Evolutionary conservation across 116 monocot genomes (phyloP).

Genomic region (Iris pallida): DNA sequence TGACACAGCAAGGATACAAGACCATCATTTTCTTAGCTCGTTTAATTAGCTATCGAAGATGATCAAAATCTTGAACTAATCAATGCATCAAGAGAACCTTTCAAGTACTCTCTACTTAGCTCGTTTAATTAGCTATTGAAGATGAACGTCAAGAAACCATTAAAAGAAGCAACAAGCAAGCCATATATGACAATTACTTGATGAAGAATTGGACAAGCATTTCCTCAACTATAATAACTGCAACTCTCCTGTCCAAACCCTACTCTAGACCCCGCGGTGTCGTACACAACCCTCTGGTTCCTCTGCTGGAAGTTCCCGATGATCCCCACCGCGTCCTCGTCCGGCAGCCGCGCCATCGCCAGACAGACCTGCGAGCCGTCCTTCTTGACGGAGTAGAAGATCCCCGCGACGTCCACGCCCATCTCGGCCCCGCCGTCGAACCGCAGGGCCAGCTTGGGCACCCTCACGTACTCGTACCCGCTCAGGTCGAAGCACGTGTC

Average conservation of each 20-base stretch:
- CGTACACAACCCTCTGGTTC: conserved; percentile 28
- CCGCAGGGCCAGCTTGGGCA: conserved; percentile 16
- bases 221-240: neutral
- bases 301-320: conserved; percentile 33
- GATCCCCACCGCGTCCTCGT: conserved; percentile 16
- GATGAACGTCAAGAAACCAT: too few relatives aligned
- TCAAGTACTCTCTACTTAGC: too few relatives aligned
- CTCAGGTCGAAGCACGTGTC: conserved; percentile 30
- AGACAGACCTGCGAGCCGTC: conserved; percentile 27
- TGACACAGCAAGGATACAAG: too few relatives aligned
- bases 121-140: too few relatives aligned
- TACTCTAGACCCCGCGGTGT: conserved; percentile 10
- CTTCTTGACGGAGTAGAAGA: conserved; percentile 16
- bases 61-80: too few relatives aligned
- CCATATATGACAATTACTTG: too few relatives aligned
- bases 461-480: conserved; percentile 14
- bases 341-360: conserved; percentile 9
- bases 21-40: too few relatives aligned
- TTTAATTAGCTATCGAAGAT: too few relatives aligned
- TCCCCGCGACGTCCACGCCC: conserved; percentile 13
- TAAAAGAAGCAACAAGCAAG: too few relatives aligned
- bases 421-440: conserved; percentile 20
- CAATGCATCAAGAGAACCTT: too few relatives aligned
- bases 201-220: too few relatives aligned
- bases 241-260: conserved; percentile 24